phyloP scores from a whole-genome alignment of 345 rosid species.

The Limnanthes douglasii region DNA sequence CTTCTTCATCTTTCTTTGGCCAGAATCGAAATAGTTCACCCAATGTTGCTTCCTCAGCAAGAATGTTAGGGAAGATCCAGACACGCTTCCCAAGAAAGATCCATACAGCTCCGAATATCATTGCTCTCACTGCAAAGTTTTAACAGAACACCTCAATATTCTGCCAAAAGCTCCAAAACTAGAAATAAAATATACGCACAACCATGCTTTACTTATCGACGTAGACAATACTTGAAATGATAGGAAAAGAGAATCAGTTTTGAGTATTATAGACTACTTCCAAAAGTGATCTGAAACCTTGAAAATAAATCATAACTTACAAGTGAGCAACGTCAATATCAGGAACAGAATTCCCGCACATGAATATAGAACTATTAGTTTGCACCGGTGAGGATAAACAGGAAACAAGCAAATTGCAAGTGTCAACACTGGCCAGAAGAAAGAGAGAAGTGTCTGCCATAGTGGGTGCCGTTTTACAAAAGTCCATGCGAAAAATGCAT shows the following conservation, averaged over 20 bases:
- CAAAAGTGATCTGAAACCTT: too few species aligned
- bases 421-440: conserved; percentile 96
- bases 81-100: conserved; percentile 80
- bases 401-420: conserved; percentile 96
- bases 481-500: conserved; percentile 95
- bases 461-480: conserved; percentile 78
- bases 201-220: too few species aligned
- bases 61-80: conserved; percentile 97
- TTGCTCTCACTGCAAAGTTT: conserved; percentile 81
- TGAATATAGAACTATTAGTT: conserved; percentile 73
- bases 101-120: conserved; percentile 62
- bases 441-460: conserved; percentile 96
- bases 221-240: too few species aligned
- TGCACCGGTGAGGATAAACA: conserved; percentile 90
- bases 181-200: too few species aligned
- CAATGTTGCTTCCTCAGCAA: conserved; percentile 99
- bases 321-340: conserved; percentile 54
- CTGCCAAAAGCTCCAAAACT: too few species aligned
- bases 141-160: too few species aligned
- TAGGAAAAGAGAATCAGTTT: too few species aligned
- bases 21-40: conserved; percentile 92
- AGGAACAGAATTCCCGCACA: conserved; percentile 79
- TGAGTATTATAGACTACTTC: too few species aligned
- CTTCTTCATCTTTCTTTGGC: conserved; percentile 97
- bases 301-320: too few species aligned